Evolutionary conservation across 352 stramenopile species (phyloP), one percentile per base, ranked within the genome.

Genomic region (Pythium dissotocum): DNA sequence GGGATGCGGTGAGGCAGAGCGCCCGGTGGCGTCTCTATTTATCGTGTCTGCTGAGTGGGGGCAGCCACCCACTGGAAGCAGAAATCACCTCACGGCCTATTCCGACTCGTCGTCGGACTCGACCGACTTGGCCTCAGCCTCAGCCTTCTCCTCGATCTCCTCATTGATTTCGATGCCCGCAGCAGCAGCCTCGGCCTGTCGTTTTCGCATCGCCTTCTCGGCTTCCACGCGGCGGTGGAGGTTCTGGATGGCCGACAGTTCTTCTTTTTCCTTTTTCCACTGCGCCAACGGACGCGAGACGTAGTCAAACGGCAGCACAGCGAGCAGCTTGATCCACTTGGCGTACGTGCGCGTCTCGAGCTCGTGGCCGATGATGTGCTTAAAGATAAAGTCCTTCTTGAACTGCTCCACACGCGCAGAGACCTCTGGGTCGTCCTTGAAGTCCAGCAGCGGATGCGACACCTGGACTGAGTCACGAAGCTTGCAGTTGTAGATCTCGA

Each of bases 401-500:
- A 96, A 96, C 61, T 82, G 63, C 59, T 96, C 87, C 0, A 96
- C 82, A 0, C 70, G 67, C 4, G 66, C 70, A 8, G 73, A 72
- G 40, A 94, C 80, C 0, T 61, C 64, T 8, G 78, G 58, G 24
- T 94, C 82, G 8, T 80, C 79, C 18, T 58, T 69, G 26, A 95
- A 72, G 58, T 88, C 76, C 21, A 94, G 77, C 32, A 78, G 75
- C n/a, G 82, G 83, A 38, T 94, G 86, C 21, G 77, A 79, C 2
- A 79, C 83, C 70, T 91, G 81, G 40, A 90, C 86, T 38, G 77
- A 77, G 52, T 93, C 84, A 18, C 69, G 64, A 65, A 94, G 80
- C 59, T 90, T 89, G 62, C 79, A 75, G 74, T 94, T 96, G 78
- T 96, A 94, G 54, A 93, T 82, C 24, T 94, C 85, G 52, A 96